These are phyloP conservation scores for Paecilomyces sp. DNA, from an alignment of 2,329 filamentous ascomycete genomes.

Conservation along the genomic window DNA sequence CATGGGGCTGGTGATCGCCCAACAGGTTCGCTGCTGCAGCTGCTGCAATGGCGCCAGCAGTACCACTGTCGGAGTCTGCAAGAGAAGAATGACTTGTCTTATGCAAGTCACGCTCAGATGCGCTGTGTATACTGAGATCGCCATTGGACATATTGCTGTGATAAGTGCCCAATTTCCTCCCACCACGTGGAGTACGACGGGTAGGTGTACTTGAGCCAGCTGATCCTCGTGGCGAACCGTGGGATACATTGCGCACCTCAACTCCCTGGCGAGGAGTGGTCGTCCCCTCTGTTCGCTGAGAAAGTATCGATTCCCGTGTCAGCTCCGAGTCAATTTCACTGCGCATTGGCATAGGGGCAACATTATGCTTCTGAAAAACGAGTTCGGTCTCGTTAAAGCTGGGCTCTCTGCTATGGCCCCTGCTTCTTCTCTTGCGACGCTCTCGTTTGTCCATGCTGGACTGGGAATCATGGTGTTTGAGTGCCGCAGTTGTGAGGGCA, in stretches of 20 bases:
- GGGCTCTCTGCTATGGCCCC: slow-evolving; percentile 43
- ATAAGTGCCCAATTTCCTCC: slow-evolving; percentile 52
- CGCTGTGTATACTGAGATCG: slow-evolving; percentile 40
- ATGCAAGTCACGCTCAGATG: slow-evolving; percentile 39
- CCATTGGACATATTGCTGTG: slow-evolving; percentile 53
- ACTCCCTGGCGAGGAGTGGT: slow-evolving; percentile 58
- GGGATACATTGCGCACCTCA: slow-evolving; percentile 57
- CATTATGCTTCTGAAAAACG: slow-evolving; percentile 47
- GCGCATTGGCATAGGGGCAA: slow-evolving; percentile 79
- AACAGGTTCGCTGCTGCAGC: slow-evolving; percentile 31
- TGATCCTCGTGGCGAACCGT: slow-evolving; percentile 51
- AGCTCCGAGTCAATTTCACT: slow-evolving; percentile 83
- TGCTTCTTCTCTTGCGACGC: slow-evolving; percentile 39
- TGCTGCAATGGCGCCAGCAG: slow-evolving; percentile 31
- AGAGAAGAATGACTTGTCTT: slow-evolving; percentile 25
- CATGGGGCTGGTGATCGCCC: slow-evolving; percentile 39
- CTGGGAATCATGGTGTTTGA: slow-evolving; percentile 59
- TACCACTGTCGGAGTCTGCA: slow-evolving; percentile 19
- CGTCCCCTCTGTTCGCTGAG: slow-evolving; percentile 68
- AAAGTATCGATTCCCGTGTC: slow-evolving; percentile 79
- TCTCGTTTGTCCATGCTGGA: slow-evolving; percentile 45
- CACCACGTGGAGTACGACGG: slow-evolving; percentile 38
- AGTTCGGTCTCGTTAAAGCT: slow-evolving; percentile 52
- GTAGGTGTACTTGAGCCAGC: slow-evolving; percentile 57
- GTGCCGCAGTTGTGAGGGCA: slow-evolving; percentile 54